These are phyloP conservation scores for Ophiocordyceps camponoti-floridani DNA, from an alignment of 2,329 filamentous ascomycete species.

Conservation along the genomic window DNA sequence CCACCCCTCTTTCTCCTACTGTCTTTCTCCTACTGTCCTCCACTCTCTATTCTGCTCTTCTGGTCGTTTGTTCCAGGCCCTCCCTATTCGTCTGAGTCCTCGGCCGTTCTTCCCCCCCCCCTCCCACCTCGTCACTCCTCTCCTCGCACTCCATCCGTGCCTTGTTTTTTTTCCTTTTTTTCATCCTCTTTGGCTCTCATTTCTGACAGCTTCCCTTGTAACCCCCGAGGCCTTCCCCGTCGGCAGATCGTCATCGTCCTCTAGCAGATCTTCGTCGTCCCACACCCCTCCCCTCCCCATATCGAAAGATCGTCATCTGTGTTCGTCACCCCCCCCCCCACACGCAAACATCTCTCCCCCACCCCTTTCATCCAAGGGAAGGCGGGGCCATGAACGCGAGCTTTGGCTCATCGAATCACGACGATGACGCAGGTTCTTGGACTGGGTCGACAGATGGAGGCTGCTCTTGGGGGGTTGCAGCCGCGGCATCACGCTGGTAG, in stretches of 20 bases:
- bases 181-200: not conserved
- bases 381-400: not conserved
- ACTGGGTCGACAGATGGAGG: not conserved
- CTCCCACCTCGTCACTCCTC: not conserved
- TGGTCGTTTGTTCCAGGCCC: not conserved
- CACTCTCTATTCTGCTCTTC: not conserved
- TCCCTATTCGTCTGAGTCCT: not conserved
- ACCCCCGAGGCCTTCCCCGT: not conserved
- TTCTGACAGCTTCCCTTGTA: no score
- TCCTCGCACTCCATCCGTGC: not conserved
- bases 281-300: not conserved
- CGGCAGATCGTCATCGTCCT: not conserved
- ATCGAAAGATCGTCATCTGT: not conserved
- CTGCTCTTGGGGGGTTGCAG: conserved; percentile 1
- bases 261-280: not conserved
- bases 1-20: not conserved
- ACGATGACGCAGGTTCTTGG: not conserved
- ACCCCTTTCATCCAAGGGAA: not conserved
- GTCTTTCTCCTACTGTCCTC: not conserved
- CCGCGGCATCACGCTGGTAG: not conserved
- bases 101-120: not conserved
- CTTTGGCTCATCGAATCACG: not conserved
- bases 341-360: not conserved
- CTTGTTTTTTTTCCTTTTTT: not conserved
- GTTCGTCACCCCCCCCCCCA: not conserved